Base-by-base conservation (phyloP, 2,329 filamentous ascomycete species). In the Sporothrix mexicana region DNA sequence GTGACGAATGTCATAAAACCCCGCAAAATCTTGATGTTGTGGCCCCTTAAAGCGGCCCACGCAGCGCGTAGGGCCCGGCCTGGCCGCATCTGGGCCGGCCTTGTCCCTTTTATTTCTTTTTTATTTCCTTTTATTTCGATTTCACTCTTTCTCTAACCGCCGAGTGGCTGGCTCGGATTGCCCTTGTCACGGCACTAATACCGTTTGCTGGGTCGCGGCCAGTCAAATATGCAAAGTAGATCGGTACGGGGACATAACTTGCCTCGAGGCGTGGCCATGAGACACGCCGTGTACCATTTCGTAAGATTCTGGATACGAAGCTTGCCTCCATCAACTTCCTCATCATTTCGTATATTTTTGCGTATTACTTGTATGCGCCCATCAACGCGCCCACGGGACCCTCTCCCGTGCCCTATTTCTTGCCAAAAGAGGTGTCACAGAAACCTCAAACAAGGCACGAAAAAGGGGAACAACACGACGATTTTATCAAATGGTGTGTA, bases 11-110 rank as follows among this genome's bases (percentile, higher is more conserved):
- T 51, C 4, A 25, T 5, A 8, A 20, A 20, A 13, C 61, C 41
- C 20, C 41, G 41, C 61, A 47, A 8, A 5, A 47, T 45, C 30
- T 30, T 30, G 30, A 2, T 36, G 3, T 7, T 36, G 61, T 25
- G 41, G 61, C 61, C 61, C 17, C 61, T n/a, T 13, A 43, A 12
- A 41, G 30, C 47, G 66, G 66, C 66, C 66, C 66, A 68, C 23
- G 3, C 23, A 55, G 47, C 66, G 47, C 66, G 45, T 67, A 67
- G 20, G 8, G 23, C 45, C 23, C 17, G 23, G 23, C 25, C 25
- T 36, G 23, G 45, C 23, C 45, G 45, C 64, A 49, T 51, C 25
- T 67, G 45, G 23, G 17, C 43, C 62, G 62, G 41, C 43, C 64
- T 66, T 9, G n/a, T 9, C 43, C 43, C 15, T 67, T 30, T 49